A percentile compares a stretch with the other conserved stretches of the same genome.
Evolutionary conservation across 1,139 yeast genomes (phyloP).

Genomic region (Lodderomyces metapsilosis): DNA sequence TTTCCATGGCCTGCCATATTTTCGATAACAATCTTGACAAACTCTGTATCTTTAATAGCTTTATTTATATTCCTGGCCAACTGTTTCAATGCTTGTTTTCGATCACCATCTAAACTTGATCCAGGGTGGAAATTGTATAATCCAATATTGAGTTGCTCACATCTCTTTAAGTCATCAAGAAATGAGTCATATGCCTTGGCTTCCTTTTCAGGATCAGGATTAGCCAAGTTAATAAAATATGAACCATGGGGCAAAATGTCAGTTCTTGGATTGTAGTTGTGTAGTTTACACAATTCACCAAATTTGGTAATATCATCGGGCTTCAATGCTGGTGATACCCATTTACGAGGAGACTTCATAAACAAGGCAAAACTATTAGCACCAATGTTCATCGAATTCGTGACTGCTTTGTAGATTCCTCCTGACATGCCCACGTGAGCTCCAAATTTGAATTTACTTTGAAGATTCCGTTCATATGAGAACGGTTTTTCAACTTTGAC

Average conservation of each 20-base stretch:
- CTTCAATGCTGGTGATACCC: conserved; percentile 80
- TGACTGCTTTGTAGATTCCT: conserved; percentile 72
- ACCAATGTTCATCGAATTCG: conserved; percentile 74
- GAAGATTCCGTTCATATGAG: conserved; percentile 22
- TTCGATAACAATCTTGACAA: conserved; percentile 86
- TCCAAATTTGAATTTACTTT: conserved; percentile 56
- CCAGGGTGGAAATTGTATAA: conserved; percentile 96
- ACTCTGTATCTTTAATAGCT: conserved; percentile 69
- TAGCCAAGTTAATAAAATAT: conserved; percentile 86
- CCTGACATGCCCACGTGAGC: conserved; percentile 80
- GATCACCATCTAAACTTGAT: conserved; percentile 75
- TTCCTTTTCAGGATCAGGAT: conserved; percentile 81
- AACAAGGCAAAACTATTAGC: conserved; percentile 88
- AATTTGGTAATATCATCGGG: conserved; percentile 68
- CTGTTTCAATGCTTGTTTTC: conserved; percentile 57
- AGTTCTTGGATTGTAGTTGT: conserved; percentile 68
- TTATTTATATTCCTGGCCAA: conserved; percentile 77
- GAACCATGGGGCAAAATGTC: conserved; percentile 94
- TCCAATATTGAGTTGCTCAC: conserved; percentile 83
- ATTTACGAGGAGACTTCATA: conserved; percentile 83
- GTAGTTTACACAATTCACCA: conserved; percentile 55
- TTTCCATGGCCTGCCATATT: conserved; percentile 99
- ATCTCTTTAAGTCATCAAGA: conserved; percentile 80
- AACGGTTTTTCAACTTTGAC: conserved; percentile 14
- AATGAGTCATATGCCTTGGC: conserved; percentile 76